Base-by-base conservation (phyloP, 1,284 basidiomycete species). In the Lentinus polychrous region DNA sequence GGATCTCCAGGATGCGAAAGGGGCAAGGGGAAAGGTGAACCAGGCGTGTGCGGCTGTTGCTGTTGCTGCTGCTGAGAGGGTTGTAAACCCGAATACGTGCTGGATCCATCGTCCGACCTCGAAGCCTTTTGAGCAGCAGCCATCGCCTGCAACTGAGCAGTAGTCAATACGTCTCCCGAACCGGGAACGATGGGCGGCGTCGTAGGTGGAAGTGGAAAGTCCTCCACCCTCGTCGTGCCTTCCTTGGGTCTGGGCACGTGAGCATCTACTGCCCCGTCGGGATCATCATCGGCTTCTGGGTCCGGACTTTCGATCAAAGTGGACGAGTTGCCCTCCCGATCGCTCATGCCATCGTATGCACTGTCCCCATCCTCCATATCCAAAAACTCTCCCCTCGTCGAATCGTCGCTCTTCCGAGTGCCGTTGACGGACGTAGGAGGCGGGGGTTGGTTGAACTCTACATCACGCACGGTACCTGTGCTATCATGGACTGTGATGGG, bases 361-460 rank as follows among this genome's bases (percentile, higher is more conserved):
- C 65, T 67, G 47, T 67, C 66, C 35, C 60, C 61, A 33, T 81
- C 81, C 11, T 75, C 77, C 66, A 84, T 65, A 57, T 86, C 82
- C 38, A 84, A 65, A 58, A 86, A 86, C 55, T 81, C 77, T 53
- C 66, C 69, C 27, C 27, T 27, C 48, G 68, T 62, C 43, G 57
- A 58, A 34, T 62, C 59, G 12, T 47, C 53, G 23, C 52, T 51
- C 11, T 33, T 14, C 18, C 31, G 44, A 23, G 35, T 42, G 12
- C 22, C 22, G 7, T n/a, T 46, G 39, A 52, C 36, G 54, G 43
- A 17, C 32, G 46, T 4, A 45, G 39, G 24, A 52, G 55, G 36
- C 40, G 53, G 51, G 11, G 37, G 24, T 37, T 41, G 42, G 36
- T 31, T 15, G 15, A 24, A 27, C 10, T 39, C 31, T 12, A 37